phyloP scores from a whole-genome alignment of 129 eudicot genomes.

The Silybum marianum region DNA sequence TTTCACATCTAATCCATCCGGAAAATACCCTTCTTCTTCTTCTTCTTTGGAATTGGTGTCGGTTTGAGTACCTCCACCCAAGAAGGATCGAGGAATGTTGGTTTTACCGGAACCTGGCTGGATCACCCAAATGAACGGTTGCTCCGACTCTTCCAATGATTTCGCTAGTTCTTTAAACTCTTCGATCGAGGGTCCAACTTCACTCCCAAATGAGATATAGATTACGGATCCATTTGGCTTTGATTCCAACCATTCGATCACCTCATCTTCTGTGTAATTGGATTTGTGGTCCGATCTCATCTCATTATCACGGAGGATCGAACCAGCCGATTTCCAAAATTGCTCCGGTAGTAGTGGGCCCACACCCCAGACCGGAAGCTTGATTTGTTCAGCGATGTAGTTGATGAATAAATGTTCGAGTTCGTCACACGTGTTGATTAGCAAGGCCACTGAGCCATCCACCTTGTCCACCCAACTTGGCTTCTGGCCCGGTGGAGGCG shows the following conservation, averaged over 20 bases:
- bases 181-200: slow-evolving; percentile 65
- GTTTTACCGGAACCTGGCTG: slow-evolving; percentile 61
- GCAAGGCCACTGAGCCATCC: slow-evolving; percentile 53
- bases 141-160: slow-evolving; percentile 50
- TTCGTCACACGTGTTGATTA: slow-evolving; percentile 64
- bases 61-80: slow-evolving; percentile 33
- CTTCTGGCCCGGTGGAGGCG: slow-evolving; percentile 45
- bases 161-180: slow-evolving; percentile 54
- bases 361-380: slow-evolving; percentile 65
- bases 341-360: slow-evolving; percentile 78
- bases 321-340: slow-evolving; percentile 64
- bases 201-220: slow-evolving; percentile 81
- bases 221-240: slow-evolving; percentile 59
- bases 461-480: slow-evolving; percentile 67
- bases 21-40: slow-evolving; percentile 61
- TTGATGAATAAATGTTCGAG: slow-evolving; percentile 56
- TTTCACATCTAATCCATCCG: slow-evolving; percentile 53
- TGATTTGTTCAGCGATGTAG: slow-evolving; percentile 40
- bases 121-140: slow-evolving; percentile 72
- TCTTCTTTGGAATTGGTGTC: slow-evolving; percentile 23
- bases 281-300: slow-evolving; percentile 56
- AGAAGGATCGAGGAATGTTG: slow-evolving; percentile 44
- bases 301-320: slow-evolving; percentile 49
- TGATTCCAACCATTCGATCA: slow-evolving; percentile 63
- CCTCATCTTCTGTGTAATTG: slow-evolving; percentile 66